Percentiles rank a stretch among this genome's conserved stretches.
phyloP scores from a whole-genome alignment of 1,139 yeast species.

The Starmera stellimalicola region DNA sequence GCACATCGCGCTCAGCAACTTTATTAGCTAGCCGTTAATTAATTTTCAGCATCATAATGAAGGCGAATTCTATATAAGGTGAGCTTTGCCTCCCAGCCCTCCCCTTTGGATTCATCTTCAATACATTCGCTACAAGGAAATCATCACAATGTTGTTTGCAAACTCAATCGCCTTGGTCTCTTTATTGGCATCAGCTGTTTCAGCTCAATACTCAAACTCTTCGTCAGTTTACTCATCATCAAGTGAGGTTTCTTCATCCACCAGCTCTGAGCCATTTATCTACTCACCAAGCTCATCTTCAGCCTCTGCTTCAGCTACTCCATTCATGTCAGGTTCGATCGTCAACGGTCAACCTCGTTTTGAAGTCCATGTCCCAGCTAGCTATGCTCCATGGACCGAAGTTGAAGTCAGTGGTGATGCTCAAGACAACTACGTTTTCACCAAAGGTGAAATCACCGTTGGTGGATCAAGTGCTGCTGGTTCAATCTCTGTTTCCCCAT shows the following conservation, averaged over 20 bases:
- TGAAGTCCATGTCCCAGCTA: conserved; percentile 15
- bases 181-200: conserved; percentile 13
- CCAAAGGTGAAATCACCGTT: conserved; percentile 9
- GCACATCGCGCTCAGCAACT: too few relatives aligned
- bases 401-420: conserved; percentile 12
- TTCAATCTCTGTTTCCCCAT: conserved; percentile 4
- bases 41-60: too few relatives aligned
- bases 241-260: conserved; percentile 3
- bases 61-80: too few relatives aligned
- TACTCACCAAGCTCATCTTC: conserved; percentile 5
- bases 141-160: too few relatives aligned
- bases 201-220: conserved; percentile 16
- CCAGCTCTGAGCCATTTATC: conserved; percentile 8
- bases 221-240: conserved; percentile 1
- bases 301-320: conserved; percentile 6
- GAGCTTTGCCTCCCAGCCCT: too few relatives aligned
- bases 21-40: too few relatives aligned
- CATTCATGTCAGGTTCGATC: conserved; percentile 16
- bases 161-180: conserved; percentile 12
- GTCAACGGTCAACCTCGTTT: conserved; percentile 16
- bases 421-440: conserved; percentile 10
- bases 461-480: conserved; percentile 12
- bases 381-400: conserved; percentile 14
- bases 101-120: too few relatives aligned
- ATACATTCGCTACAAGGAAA: too few relatives aligned